These are phyloP conservation scores for Cyclostephanos tholiformis DNA, from an alignment of 108 stramenopile species.

Conservation along the genomic window DNA sequence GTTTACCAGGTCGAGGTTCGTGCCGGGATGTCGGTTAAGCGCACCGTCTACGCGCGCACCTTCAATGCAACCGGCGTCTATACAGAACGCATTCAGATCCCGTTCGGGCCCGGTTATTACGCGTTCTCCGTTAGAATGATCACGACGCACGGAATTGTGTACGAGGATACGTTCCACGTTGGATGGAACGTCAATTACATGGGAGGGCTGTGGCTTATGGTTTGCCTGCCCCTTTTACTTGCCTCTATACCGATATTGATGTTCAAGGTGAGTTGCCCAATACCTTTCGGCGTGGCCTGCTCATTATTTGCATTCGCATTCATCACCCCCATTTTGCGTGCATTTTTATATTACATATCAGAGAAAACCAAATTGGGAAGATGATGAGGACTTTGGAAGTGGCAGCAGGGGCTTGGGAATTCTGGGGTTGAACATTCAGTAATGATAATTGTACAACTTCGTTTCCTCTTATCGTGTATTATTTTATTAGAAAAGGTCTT, in stretches of 20 bases:
- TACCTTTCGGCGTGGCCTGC: too few relatives aligned
- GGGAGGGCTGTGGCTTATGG: conserved; percentile 75
- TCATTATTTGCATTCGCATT: too few relatives aligned
- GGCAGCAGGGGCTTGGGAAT: conserved; percentile 50
- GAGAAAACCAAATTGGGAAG: conserved; percentile 61
- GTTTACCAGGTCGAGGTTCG: conserved; percentile 71
- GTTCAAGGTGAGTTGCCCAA: conserved; percentile 22
- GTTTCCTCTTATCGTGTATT: background rate
- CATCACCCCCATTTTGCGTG: too few relatives aligned
- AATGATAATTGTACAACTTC: background rate
- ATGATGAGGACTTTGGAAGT: conserved; percentile 65
- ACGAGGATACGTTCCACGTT: conserved; percentile 80
- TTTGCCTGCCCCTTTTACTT: conserved; percentile 54
- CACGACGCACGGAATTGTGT: conserved; percentile 74
- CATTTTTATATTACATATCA: conserved; percentile 2
- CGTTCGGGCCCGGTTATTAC: conserved; percentile 78
- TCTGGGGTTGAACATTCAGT: conserved; percentile 48
- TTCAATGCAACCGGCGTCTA: conserved; percentile 69
- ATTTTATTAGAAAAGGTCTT: background rate
- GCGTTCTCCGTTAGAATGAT: conserved; percentile 56
- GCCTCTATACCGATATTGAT: conserved; percentile 48
- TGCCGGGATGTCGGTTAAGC: conserved; percentile 61
- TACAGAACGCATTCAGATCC: conserved; percentile 76
- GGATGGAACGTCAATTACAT: conserved; percentile 86
- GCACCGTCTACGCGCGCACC: conserved; percentile 46